A percentile compares a stretch with the other conserved stretches of the same genome.
phyloP scores from a whole-genome alignment of 768 basidiomycete species.

The Auricularia sp. region DNA sequence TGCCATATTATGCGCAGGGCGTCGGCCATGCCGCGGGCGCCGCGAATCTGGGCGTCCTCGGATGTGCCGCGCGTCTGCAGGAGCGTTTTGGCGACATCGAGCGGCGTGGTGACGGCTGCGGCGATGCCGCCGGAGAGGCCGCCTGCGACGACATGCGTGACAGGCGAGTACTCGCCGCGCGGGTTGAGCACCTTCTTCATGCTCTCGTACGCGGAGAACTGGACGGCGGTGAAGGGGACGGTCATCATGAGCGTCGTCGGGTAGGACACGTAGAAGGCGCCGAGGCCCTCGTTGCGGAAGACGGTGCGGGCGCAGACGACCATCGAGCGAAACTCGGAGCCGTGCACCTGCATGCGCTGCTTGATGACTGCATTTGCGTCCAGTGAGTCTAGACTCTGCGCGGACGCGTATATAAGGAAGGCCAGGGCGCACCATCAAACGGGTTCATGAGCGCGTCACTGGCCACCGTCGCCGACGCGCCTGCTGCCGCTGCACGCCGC shows the following conservation, averaged over 20 bases:
- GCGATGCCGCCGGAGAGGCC: constrained; percentile 90
- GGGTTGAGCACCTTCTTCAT: constrained; percentile 83
- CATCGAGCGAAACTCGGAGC: constrained; percentile 83
- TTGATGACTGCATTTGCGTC: constrained; percentile 71
- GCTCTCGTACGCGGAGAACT: constrained; percentile 94
- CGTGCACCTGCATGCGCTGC: constrained; percentile 97
- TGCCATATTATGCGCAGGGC: constrained; percentile 83
- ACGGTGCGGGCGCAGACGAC: constrained; percentile 77
- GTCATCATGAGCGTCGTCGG: constrained; percentile 95
- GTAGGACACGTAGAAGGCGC: constrained; percentile 96
- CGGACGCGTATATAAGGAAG: not conserved
- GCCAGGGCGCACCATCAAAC: constrained; percentile 72
- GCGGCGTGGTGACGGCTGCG: constrained; percentile 88
- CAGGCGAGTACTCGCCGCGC: constrained; percentile 76
- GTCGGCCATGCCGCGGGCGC: constrained; percentile 73
- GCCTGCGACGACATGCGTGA: constrained; percentile 85
- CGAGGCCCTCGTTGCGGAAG: constrained; percentile 73
- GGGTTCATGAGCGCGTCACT: constrained; percentile 99
- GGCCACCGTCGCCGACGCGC: constrained; percentile 88
- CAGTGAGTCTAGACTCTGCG: constrained; percentile 1
- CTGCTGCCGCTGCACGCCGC: constrained; percentile 63
- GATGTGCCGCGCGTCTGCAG: constrained; percentile 91
- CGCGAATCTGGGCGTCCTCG: constrained; percentile 74
- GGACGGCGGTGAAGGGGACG: constrained; percentile 96
- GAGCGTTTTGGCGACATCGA: constrained; percentile 96